Evolutionary conservation across 169 alveolate genomes (phyloP).

Genomic region (Cryptosporidium sp.): DNA sequence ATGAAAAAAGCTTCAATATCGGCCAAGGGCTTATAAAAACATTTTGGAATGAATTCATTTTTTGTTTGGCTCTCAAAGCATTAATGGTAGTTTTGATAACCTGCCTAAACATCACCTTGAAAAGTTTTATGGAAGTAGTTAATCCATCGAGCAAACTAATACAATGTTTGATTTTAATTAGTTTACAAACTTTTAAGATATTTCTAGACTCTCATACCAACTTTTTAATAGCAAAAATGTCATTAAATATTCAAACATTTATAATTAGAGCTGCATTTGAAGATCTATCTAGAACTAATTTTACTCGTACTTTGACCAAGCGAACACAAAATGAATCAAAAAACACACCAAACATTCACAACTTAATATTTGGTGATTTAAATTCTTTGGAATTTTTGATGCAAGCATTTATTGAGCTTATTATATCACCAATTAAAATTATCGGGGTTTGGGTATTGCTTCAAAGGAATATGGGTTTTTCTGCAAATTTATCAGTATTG

Average conservation of each 20-base stretch:
- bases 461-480: conserved; percentile 14
- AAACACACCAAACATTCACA: conserved; percentile 19
- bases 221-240: conserved; percentile 12
- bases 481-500: conserved; percentile 33
- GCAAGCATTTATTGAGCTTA: conserved; percentile 24
- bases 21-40: background rate
- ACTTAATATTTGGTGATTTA: conserved; percentile 42
- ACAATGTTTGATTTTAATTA: conserved; percentile 1
- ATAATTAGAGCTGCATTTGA: background rate
- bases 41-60: conserved; percentile 13
- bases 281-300: background rate
- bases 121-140: background rate
- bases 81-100: background rate
- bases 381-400: conserved; percentile 30
- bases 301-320: background rate
- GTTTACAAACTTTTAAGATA: conserved; percentile 15
- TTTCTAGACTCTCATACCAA: conserved; percentile 27
- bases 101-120: background rate
- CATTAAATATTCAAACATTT: conserved; percentile 9
- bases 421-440: conserved; percentile 20
- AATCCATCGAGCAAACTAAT: background rate
- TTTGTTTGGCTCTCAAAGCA: conserved; percentile 2
- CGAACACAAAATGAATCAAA: background rate
- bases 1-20: background rate
- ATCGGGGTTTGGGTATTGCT: conserved; percentile 43